These are phyloP conservation scores for Kluyveromyces marxianus DNA, from an alignment of 1,139 yeast species.

Conservation along the genomic window DNA sequence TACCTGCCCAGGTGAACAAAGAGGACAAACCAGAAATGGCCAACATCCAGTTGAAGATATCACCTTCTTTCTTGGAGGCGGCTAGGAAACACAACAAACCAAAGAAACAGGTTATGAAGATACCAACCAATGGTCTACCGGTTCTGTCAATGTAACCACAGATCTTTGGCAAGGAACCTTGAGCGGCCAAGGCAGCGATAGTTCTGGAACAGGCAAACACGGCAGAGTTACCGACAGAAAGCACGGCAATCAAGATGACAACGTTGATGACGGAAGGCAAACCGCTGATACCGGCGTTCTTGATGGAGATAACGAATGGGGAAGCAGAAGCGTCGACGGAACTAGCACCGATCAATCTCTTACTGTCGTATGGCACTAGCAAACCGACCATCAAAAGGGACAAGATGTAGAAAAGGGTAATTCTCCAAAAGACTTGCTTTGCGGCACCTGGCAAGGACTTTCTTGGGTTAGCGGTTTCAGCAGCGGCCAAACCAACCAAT, in stretches of 20 bases:
- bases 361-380: slow-evolving; percentile 39
- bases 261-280: slow-evolving; percentile 49
- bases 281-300: slow-evolving; percentile 45
- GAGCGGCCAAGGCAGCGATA: slow-evolving; percentile 54
- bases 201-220: slow-evolving; percentile 63
- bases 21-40: slow-evolving; percentile 63
- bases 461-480: slow-evolving; percentile 76
- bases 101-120: slow-evolving; percentile 39
- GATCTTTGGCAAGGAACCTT: slow-evolving; percentile 54
- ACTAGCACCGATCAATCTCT: slow-evolving; percentile 34
- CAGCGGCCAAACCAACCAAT: slow-evolving; percentile 78
- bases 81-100: slow-evolving; percentile 57
- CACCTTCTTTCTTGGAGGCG: slow-evolving; percentile 47
- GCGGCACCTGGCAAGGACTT: slow-evolving; percentile 66
- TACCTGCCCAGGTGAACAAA: slow-evolving; percentile 60
- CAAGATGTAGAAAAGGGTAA: slow-evolving; percentile 49
- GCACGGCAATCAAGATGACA: slow-evolving; percentile 51
- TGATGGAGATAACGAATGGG: slow-evolving; percentile 56
- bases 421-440: slow-evolving; percentile 69
- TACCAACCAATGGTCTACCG: slow-evolving; percentile 62
- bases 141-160: slow-evolving; percentile 60
- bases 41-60: slow-evolving; percentile 58
- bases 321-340: slow-evolving; percentile 48
- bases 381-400: slow-evolving; percentile 40
- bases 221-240: slow-evolving; percentile 65